Evolutionary conservation across 371 early-diverging fungal species (phyloP), one percentile per base, ranked within the genome.

Genomic region (Zychaea mexicana): DNA sequence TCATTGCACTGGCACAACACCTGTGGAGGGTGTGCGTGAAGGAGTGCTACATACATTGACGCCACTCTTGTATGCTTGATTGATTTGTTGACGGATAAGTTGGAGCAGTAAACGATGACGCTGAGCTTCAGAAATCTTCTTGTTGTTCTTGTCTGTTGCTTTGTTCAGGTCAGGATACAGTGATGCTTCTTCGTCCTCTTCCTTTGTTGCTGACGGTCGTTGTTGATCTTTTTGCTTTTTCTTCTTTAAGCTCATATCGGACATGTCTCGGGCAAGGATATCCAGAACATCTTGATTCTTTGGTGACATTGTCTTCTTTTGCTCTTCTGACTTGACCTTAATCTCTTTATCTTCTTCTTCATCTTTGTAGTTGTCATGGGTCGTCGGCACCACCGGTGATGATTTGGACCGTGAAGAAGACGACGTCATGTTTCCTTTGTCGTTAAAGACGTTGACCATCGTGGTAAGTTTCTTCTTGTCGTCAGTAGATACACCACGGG

Each of bases 401-500:
- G 13, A 4, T 38, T 38, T 45, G 31, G 27, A 10, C 5, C n/a
- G 42, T 39, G 39, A 19, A 10, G 6, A 26, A 17, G 27, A 42
- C 10, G 24, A 24, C 13, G n/a, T 2, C 32, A 28, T 46, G 15
- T 1, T 57, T 38, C 39, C 42, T 6, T 57, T 57, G 31, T 31
- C 55, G 2, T 33, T 54, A 12, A 76, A 70, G 2, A 65, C 68
- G 42, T 70, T 72, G 49, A 67, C 54, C 22, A 76, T 32, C 2
- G 73, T 75, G 32, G 71, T 60, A 39, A 75, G 49, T 19, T 74
- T 60, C 38, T 78, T 71, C 60, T 75, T 73, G 8, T 72, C 69
- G 8, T 69, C 61, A 17, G 19, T 17, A 10, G 28, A 21, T 15
- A 17, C 28, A 57, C 54, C 47, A 22, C 42, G 4, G 4, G 42